Conservation (phyloP, 306 rosid genomes). For the Carpinus viminea region DNA sequence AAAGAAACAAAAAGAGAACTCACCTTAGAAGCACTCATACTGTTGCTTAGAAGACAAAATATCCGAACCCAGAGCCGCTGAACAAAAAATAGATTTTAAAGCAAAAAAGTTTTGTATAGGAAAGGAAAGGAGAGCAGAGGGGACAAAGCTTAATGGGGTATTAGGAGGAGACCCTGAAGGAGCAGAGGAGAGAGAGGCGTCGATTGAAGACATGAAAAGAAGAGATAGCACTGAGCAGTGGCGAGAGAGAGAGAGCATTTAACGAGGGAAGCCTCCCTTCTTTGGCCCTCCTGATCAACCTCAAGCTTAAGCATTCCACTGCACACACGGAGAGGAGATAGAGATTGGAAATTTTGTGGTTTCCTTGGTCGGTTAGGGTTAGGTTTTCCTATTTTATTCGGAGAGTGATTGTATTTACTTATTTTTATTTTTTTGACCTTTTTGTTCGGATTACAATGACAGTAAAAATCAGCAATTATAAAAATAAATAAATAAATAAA, state of each 20-base stretch:
- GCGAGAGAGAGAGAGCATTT: slow-evolving; percentile 59
- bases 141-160: slow-evolving; percentile 42
- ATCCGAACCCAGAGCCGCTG: slow-evolving; percentile 21
- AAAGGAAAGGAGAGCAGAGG: slow-evolving; percentile 40
- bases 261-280: slow-evolving; percentile 64
- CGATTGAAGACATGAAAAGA: slow-evolving; percentile 92
- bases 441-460: neutral
- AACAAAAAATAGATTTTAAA: slow-evolving; percentile 25
- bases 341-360: neutral
- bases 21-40: slow-evolving; percentile 76
- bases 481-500: no score
- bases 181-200: slow-evolving; percentile 40
- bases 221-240: slow-evolving; percentile 37
- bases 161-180: slow-evolving; percentile 61
- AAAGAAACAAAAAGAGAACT: neutral
- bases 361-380: neutral
- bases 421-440: neutral
- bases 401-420: neutral
- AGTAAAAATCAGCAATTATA: no score
- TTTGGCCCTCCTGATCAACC: slow-evolving; percentile 28
- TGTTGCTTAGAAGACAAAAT: slow-evolving; percentile 30
- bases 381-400: neutral
- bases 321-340: neutral
- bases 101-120: slow-evolving; percentile 34
- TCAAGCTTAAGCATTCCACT: slow-evolving; percentile 44